Conservation (phyloP, 192 early-diverging fungal genomes). For the Lobosporangium transversale region DNA sequence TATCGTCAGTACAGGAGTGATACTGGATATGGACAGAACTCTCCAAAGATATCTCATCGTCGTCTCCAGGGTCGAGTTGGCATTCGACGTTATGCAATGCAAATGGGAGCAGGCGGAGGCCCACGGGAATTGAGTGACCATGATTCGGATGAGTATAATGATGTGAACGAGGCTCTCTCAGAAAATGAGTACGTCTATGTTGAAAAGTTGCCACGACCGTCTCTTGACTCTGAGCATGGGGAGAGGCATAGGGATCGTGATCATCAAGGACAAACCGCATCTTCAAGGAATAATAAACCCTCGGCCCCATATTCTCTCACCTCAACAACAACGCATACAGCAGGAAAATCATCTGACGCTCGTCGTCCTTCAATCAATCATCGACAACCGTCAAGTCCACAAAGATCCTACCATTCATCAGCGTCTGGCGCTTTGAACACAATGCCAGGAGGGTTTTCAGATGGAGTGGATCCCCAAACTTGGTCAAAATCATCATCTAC, state of each 20-base stretch:
- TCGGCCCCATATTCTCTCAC: neutral
- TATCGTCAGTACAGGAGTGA: constrained; percentile 9
- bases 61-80: constrained; percentile 36
- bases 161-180: constrained; percentile 40
- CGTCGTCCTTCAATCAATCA: constrained; percentile 26
- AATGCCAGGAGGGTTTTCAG: constrained; percentile 48
- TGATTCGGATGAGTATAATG: constrained; percentile 51
- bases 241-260: constrained; percentile 1
- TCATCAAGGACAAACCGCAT: neutral
- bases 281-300: neutral
- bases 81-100: constrained; percentile 46
- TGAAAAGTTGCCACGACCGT: constrained; percentile 12
- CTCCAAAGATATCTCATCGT: constrained; percentile 40
- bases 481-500: neutral
- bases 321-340: constrained; percentile 9
- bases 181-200: constrained; percentile 46
- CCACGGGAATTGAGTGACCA: constrained; percentile 43
- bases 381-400: constrained; percentile 11
- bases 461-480: constrained; percentile 9
- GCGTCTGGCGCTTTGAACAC: neutral
- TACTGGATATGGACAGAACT: constrained; percentile 26
- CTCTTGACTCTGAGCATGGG: neutral
- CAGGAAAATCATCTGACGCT: neutral
- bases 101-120: constrained; percentile 37
- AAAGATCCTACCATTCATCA: neutral